Base-by-base conservation (phyloP, 2,329 filamentous ascomycete genomes). In the Talaromyces marneffei region DNA sequence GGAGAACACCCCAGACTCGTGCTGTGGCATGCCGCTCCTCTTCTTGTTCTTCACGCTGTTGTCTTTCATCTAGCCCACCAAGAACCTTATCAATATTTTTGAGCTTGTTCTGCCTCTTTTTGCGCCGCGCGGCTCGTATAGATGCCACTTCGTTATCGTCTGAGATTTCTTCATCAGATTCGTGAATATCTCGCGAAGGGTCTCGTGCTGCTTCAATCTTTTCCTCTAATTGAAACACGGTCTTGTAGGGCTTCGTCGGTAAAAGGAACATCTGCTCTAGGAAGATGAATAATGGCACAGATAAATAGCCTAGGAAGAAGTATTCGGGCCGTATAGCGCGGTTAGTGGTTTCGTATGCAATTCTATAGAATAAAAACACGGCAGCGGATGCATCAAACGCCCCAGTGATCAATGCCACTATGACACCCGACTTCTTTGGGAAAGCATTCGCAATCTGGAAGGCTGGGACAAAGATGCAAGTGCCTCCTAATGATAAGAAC, bases 401-500 rank as follows among this genome's bases (percentile, higher is more conserved):
- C 12, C 90, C 90, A 0, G 90, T 93, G 39, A 94, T 79, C 7
- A 93, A 79, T 1, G 90, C 89, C 3, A 94, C 81, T 65, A 94
- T 90, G 8, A 89, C 78, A 1, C 90, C 90, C 0, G 88, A 87
- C 71, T 89, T 81, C 60, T 83, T 84, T 0, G 90, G 90, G 68
- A 94, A 92, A 0, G 90, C 87, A 73, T 93, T 93, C 42, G 88
- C 90, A 48, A 93, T 84, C 74, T 93, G 90, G 74, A 92, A 93
- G 2, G 87, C 89, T 6, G 89, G 87, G 46, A 93, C 89, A 72
- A 92, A 93, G 57, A 89, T 85, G 67, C 91, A 92, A 0, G 89
- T 90, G 0, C 90, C 90, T 27, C 89, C 90, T 1, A 92, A 81
- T 1, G 89, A 88, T 10, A 93, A 81, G 63, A 91, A 85, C 54